Evolutionary conservation across 305 asterid genomes (phyloP).

Genomic region (Coffea humblotiana): DNA sequence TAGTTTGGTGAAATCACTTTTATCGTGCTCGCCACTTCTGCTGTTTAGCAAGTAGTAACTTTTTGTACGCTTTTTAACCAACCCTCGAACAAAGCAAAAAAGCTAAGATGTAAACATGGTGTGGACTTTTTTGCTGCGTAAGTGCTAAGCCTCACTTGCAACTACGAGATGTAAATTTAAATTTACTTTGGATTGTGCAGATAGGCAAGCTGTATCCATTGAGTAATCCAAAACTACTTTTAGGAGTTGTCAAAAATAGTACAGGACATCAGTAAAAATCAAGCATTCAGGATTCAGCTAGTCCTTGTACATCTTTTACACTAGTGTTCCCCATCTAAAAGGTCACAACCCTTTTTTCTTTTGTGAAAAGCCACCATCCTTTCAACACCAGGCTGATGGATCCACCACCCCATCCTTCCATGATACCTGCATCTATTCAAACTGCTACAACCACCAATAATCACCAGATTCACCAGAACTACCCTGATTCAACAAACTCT

Average conservation of each 20-base stretch:
- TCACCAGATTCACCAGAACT: constrained; percentile 20
- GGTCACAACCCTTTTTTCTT: not conserved
- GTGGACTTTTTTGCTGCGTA: not conserved
- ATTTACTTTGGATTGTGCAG: not conserved
- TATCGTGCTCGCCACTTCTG: not conserved
- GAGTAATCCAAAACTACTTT: not conserved
- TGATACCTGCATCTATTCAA: constrained; percentile 11
- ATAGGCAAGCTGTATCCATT: constrained; percentile 2
- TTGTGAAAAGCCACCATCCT: not conserved
- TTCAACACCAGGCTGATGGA: constrained; percentile 42
- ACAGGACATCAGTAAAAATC: not conserved
- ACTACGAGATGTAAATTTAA: not conserved
- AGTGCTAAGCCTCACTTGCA: not conserved
- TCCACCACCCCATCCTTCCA: constrained; percentile 38
- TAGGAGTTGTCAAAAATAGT: constrained; percentile 3
- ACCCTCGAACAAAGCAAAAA: constrained; percentile 2
- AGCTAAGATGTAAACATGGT: not conserved
- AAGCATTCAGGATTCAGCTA: constrained; percentile 16
- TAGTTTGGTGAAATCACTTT: not conserved
- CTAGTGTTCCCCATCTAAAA: constrained; percentile 15
- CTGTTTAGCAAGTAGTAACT: not conserved
- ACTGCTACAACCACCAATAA: constrained; percentile 5
- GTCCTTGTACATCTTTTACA: not conserved
- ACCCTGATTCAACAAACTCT: constrained; percentile 41
- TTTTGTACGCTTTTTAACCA: not conserved